phyloP scores from a whole-genome alignment of 441 rosid species.

The Geranium incanum region DNA sequence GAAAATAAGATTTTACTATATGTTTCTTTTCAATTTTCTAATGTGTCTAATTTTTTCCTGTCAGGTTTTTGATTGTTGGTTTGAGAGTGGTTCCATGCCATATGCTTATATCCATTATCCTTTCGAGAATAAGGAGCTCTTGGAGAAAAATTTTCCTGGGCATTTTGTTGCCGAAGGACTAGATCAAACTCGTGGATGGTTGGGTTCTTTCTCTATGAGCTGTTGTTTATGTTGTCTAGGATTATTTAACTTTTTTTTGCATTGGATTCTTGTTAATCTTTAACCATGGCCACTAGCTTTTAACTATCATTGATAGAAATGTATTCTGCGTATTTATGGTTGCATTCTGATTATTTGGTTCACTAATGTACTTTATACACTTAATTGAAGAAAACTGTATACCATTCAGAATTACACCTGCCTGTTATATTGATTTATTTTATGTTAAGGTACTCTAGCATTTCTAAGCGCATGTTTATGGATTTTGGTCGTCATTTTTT shows the following conservation, averaged over 20 bases:
- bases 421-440: background rate
- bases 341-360: background rate
- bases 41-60: conserved; percentile 17
- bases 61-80: conserved; percentile 99
- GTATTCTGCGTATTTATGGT: background rate
- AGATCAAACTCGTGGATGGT: conserved; percentile 99
- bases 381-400: background rate
- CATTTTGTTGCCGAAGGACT: conserved; percentile 96
- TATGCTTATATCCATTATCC: conserved; percentile 96
- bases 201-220: conserved; percentile 26
- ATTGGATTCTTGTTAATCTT: background rate
- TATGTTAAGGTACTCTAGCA: background rate
- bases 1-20: background rate
- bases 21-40: conserved; percentile 7
- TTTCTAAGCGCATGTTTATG: background rate
- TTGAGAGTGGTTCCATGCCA: conserved; percentile 99
- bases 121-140: conserved; percentile 80
- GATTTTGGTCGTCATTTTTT: conserved; percentile 15
- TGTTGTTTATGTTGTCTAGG: background rate
- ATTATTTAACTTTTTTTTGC: background rate
- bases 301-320: background rate
- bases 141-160: conserved; percentile 94
- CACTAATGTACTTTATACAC: background rate
- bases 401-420: background rate
- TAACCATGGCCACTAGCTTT: background rate